Conservation (phyloP, 73 alveolate species). For the Tetrahymena thermophila region DNA sequence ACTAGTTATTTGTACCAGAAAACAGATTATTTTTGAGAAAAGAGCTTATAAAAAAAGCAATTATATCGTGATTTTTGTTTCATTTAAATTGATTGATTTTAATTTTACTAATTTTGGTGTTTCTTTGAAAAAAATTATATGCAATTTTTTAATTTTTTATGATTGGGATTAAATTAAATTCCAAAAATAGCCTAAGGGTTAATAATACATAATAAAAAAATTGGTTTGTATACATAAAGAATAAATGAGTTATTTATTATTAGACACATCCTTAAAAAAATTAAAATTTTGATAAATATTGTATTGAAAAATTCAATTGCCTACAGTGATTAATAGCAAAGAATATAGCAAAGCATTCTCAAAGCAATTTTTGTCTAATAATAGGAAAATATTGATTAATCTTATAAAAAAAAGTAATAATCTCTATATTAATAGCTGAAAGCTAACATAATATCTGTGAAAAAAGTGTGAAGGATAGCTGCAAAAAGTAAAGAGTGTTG, state of each 20-base stretch:
- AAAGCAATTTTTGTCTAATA: background rate
- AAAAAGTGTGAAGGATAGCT: background rate
- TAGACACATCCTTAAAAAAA: no score
- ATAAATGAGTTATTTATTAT: no score
- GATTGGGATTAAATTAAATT: background rate
- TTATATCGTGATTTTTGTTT: no score
- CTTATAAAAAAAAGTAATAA: background rate
- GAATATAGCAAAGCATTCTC: no score
- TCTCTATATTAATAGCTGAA: background rate
- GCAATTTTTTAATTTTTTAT: no score
- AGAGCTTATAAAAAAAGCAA: background rate
- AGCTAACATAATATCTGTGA: background rate
- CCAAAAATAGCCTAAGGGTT: background rate
- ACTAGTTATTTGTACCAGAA: no score
- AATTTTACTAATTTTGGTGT: background rate
- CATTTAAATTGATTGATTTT: background rate
- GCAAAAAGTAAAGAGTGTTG: background rate
- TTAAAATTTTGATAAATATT: no score
- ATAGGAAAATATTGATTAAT: background rate
- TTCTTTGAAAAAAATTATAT: no score
- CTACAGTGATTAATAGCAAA: background rate
- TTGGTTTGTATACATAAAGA: background rate
- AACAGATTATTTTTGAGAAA: no score
- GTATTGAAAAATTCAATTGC: background rate
- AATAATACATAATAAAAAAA: no score